Percentiles rank a stretch among this genome's conserved stretches.
Evolutionary conservation across 352 stramenopile genomes (phyloP).

Genomic region (Phytophthora brassicae): DNA sequence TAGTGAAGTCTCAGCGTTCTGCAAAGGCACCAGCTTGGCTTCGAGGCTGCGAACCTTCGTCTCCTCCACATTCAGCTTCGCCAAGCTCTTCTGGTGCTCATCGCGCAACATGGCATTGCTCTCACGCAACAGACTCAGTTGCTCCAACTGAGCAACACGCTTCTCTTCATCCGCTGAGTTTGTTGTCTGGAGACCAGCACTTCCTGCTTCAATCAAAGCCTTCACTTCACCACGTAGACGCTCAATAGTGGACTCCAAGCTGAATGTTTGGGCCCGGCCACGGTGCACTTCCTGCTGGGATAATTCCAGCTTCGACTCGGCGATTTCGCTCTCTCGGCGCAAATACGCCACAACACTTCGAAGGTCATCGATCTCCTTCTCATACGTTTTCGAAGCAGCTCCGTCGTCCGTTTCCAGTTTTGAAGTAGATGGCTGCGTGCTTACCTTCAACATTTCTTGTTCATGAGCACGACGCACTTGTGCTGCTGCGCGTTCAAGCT

Average conservation of each 20-base stretch:
- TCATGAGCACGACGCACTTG: constrained; percentile 68
- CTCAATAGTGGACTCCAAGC: constrained; percentile 58
- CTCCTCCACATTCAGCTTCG: constrained; percentile 55
- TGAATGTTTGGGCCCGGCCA: constrained; percentile 50
- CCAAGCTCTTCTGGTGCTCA: constrained; percentile 63
- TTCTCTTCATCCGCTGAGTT: constrained; percentile 41
- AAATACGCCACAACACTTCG: constrained; percentile 73
- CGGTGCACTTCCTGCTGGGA: constrained; percentile 69
- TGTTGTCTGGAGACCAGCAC: constrained; percentile 15
- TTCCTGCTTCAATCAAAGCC: constrained; percentile 22
- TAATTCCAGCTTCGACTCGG: constrained; percentile 68
- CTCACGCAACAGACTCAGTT: constrained; percentile 74
- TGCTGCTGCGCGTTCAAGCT: constrained; percentile 59
- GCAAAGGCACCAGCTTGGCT: constrained; percentile 52
- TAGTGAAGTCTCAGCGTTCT: constrained; percentile 41
- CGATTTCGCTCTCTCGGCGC: constrained; percentile 68
- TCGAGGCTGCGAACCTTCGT: constrained; percentile 49
- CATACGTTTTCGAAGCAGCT: constrained; percentile 23
- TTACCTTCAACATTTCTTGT: constrained; percentile 45
- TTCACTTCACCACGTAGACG: constrained; percentile 68
- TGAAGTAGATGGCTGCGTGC: constrained; percentile 6
- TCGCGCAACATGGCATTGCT: constrained; percentile 80
- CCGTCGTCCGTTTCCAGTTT: constrained; percentile 33
- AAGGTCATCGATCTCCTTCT: constrained; percentile 75
- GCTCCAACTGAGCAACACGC: constrained; percentile 64